Evolutionary conservation across 2,329 filamentous ascomycete species (phyloP).

Genomic region (Gaeumannomyces sp.): DNA sequence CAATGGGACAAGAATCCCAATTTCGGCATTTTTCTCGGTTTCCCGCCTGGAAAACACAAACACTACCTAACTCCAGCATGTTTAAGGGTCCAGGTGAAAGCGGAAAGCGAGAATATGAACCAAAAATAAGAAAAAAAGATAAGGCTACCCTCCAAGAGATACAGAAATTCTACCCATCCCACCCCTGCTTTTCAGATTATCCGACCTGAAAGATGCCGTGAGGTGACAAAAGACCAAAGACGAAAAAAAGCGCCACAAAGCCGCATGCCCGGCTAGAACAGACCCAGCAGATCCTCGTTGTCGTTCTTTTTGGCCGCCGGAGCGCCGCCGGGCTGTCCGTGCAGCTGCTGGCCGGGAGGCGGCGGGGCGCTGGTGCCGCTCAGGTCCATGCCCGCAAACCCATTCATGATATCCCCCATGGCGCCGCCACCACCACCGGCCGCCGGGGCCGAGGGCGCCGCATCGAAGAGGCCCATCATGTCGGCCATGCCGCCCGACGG

Average conservation of each 20-base stretch:
- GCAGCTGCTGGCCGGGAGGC: slow-evolving; percentile 55
- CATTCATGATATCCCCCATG: slow-evolving; percentile 84
- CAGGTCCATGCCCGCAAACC: slow-evolving; percentile 77
- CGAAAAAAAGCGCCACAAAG: not conserved
- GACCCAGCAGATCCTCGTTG: slow-evolving; percentile 56
- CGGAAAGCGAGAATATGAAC: too few relatives aligned
- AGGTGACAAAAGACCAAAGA: not conserved
- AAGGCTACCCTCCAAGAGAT: not conserved
- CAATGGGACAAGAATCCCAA: not conserved
- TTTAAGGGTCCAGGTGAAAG: not conserved
- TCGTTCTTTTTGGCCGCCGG: slow-evolving; percentile 41
- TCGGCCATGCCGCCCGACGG: slow-evolving; percentile 49
- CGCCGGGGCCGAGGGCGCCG: slow-evolving; percentile 19
- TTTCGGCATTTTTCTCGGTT: not conserved
- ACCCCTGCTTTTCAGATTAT: slow-evolving; percentile 1
- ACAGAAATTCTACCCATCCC: not conserved
- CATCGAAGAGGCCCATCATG: slow-evolving; percentile 66
- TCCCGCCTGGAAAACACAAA: not conserved
- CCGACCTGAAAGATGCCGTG: not conserved
- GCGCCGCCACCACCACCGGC: slow-evolving; percentile 34
- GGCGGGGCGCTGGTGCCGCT: slow-evolving; percentile 58
- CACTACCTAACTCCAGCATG: not conserved
- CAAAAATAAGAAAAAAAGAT: slow-evolving; percentile 4
- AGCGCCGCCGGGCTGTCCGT: slow-evolving; percentile 29
- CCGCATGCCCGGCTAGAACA: slow-evolving; percentile 34